Evolutionary conservation across 805 yeast genomes (phyloP), one percentile per base, ranked within the genome.

Genomic region (Pichia californica): DNA sequence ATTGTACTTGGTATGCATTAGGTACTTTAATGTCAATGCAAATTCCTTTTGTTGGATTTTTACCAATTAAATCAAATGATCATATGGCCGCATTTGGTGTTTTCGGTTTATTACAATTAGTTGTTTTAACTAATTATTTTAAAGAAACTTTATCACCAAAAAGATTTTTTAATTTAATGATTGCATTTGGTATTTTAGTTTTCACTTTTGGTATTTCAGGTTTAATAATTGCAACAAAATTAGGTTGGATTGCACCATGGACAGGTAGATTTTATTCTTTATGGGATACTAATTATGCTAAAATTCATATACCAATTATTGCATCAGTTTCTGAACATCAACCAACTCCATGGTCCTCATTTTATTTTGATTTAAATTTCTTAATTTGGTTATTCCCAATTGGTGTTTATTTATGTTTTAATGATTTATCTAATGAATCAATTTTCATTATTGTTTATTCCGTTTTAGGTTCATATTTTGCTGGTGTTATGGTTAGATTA

Each of bases 271-370:
- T 93, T 71, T 93, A 93, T 68, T 89, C 98, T 2, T 69, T 94
- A 53, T 93, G 99, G 99, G 99, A 93, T 63, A 93, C 99, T 5
- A 83, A 77, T 63, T 93, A 94, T 59, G 99, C 99, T 50, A 91
- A 89, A 70, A 85, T 93, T 52, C 99, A 93, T 62, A 93, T 93
- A 57, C 99, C 99, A 36, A 93, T 93, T 61, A 93, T 93, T 66
- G 99, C 99, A 2, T 89, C 97, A 3, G 99, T 93, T 31, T 87
- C 96, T 13, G 99, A 93, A 70, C 99, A 93, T 71, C 99, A 93
- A 73, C 99, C 99, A 47, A 91, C 98, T n/a, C 96, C 99, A 4
- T 93, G 99, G 99, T 95, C 98, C 10, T 80, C 97, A 11, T 94
- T 93, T 64, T 93, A 88, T 76, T 87, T 91, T 62, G 99, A 93